Percentiles rank a stretch among this genome's conserved stretches.
phyloP scores from a whole-genome alignment of 306 rosid genomes.

The Astragalus glycyphyllos region DNA sequence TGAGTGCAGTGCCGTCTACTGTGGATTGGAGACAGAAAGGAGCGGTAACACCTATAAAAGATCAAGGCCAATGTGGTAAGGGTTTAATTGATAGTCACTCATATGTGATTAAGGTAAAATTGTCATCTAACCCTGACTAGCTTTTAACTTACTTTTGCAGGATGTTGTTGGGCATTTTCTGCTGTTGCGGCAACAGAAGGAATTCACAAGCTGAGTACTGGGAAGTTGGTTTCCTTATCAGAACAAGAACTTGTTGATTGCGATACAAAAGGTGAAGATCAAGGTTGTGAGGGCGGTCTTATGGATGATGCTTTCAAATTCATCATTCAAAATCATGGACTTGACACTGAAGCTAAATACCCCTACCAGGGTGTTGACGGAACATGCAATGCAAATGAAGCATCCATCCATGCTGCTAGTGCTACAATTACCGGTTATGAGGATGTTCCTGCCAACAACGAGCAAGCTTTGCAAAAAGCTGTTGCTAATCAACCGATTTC shows the following conservation, averaged over 20 bases:
- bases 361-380: constrained; percentile 46
- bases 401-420: constrained; percentile 23
- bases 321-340: constrained; percentile 47
- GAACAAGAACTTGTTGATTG: constrained; percentile 63
- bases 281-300: constrained; percentile 52
- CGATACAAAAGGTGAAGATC: constrained; percentile 47
- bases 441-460: constrained; percentile 49
- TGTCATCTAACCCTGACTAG: not conserved
- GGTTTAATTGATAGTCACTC: not conserved
- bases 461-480: constrained; percentile 45
- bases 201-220: constrained; percentile 32
- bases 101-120: not conserved
- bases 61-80: constrained; percentile 57
- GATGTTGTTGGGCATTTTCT: constrained; percentile 57
- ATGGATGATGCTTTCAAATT: constrained; percentile 57
- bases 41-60: constrained; percentile 52
- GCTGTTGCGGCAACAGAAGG: constrained; percentile 59
- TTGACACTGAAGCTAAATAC: constrained; percentile 47
- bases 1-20: constrained; percentile 19
- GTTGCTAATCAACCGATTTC: constrained; percentile 53
- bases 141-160: constrained; percentile 19
- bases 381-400: constrained; percentile 38
- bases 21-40: constrained; percentile 55
- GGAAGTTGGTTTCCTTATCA: constrained; percentile 42
- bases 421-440: constrained; percentile 43